Conservation (phyloP, 2,329 filamentous ascomycete species). For the Penicillium sp. region DNA sequence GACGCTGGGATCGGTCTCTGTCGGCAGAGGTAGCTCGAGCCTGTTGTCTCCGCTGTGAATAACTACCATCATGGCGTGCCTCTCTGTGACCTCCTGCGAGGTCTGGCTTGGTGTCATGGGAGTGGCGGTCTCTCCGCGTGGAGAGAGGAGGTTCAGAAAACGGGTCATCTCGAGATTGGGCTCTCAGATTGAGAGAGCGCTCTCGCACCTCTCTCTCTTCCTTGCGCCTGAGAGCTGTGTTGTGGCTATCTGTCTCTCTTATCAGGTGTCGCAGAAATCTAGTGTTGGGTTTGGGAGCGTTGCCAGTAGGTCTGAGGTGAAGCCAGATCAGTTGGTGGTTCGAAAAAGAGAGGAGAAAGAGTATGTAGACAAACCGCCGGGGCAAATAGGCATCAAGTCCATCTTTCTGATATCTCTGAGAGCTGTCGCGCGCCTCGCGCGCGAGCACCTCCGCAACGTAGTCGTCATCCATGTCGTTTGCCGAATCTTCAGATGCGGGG, state of each 20-base stretch:
- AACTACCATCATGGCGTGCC: constrained; percentile 19
- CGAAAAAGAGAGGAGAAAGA: neutral
- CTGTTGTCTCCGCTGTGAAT: constrained; percentile 26
- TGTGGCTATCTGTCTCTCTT: constrained; percentile 83
- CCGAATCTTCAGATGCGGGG: constrained; percentile 10
- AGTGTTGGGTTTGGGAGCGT: constrained; percentile 84
- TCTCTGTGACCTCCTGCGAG: constrained; percentile 26
- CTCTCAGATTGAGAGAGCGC: constrained; percentile 62
- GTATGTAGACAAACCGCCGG: constrained; percentile 47
- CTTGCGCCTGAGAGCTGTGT: constrained; percentile 79
- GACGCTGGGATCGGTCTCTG: constrained; percentile 26
- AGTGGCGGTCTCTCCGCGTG: constrained; percentile 37
- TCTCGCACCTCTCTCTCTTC: constrained; percentile 78
- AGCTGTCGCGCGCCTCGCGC: constrained; percentile 74
- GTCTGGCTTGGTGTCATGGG: neutral
- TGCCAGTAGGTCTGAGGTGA: constrained; percentile 58
- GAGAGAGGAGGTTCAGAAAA: constrained; percentile 26
- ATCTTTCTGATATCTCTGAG: constrained; percentile 71
- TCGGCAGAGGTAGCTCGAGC: constrained; percentile 31
- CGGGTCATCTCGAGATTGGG: constrained; percentile 38
- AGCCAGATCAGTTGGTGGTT: constrained; percentile 3
- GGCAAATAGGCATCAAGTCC: constrained; percentile 69
- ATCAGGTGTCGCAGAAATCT: constrained; percentile 87
- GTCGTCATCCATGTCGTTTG: constrained; percentile 45
- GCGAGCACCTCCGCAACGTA: constrained; percentile 79